These are phyloP conservation scores for Pezicula neosporulosa DNA, from an alignment of 2,329 filamentous ascomycete species.

Conservation along the genomic window DNA sequence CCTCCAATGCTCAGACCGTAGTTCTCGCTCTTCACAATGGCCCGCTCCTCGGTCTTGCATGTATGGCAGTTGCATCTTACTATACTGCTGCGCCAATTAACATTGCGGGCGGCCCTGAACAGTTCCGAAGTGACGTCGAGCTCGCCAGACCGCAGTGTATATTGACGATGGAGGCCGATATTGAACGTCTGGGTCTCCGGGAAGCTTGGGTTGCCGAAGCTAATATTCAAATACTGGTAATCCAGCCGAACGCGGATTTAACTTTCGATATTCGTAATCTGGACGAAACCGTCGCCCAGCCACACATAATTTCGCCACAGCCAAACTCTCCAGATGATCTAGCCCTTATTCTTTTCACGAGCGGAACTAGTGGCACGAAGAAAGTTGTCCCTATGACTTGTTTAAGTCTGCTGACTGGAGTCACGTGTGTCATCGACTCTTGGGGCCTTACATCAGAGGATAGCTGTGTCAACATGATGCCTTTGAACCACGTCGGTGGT, in stretches of 20 bases:
- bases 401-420: constrained; percentile 46
- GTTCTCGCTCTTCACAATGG: constrained; percentile 50
- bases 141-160: constrained; percentile 44
- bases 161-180: constrained; percentile 39
- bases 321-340: constrained; percentile 44
- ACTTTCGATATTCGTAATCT: constrained; percentile 30
- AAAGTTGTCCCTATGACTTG: constrained; percentile 52
- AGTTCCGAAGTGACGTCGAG: constrained; percentile 47
- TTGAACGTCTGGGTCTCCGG: constrained; percentile 35
- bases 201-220: constrained; percentile 28
- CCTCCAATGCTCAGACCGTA: constrained; percentile 36
- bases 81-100: constrained; percentile 52
- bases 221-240: constrained; percentile 35
- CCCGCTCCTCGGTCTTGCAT: constrained; percentile 46
- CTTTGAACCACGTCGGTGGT: constrained; percentile 52
- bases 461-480: constrained; percentile 57
- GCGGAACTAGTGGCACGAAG: constrained; percentile 55
- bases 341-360: constrained; percentile 52
- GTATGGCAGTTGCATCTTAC: constrained; percentile 44
- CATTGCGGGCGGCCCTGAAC: constrained; percentile 42
- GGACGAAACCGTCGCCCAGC: not conserved
- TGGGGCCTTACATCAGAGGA: constrained; percentile 46
- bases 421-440: constrained; percentile 49
- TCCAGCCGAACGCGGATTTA: constrained; percentile 34
- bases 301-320: constrained; percentile 3